Evolutionary conservation across 2,329 filamentous ascomycete genomes (phyloP), one percentile per base, ranked within the genome.

Genomic region (Pseudovirgaria hyperparasitica): DNA sequence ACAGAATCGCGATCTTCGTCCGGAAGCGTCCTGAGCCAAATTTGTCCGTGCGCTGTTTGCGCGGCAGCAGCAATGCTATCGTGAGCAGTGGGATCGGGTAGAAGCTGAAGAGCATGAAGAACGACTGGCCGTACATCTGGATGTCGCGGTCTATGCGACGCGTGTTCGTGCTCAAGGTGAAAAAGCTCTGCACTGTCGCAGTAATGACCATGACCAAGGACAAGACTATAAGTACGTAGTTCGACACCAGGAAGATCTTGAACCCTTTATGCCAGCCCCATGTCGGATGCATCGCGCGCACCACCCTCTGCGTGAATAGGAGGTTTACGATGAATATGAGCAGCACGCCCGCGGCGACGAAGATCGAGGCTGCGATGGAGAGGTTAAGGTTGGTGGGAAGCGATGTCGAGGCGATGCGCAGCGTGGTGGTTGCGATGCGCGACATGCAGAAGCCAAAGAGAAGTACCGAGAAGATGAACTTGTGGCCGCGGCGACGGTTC

Each of bases 291-390:
- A 72, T 69, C 4, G 78, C 77, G 28, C 84, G 69, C 11, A 90
- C 52, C 15, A 92, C 64, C 23, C 84, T 73, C 52, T 84, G 80
- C 0, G 76, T 57, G 45, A 86, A 81, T 42, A 90, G 57, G 22
- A 92, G 55, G 55, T 92, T 90, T 52, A 84, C 59, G 41, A 87
- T 56, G 52, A 81, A 87, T 15, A 92, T 58, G 6, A 92, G 52
- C 18, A 92, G 48, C 10, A 85, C 72, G 22, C 82, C 82, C 0
- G 78, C 75, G 23, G 74, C 70, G 31, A 82, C 70, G 41, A 90
- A 74, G 43, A 90, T 68, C 37, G 63, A 63, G 4, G 79, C 70
- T 1, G 68, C 67, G 25, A 73, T 67, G 3, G 58, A 64, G 4
- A 74, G 43, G 7, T 40, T 44, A 18, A 66, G 40, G 33, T 67